phyloP scores from a whole-genome alignment of 306 rosid genomes.

The Inga laurina region DNA sequence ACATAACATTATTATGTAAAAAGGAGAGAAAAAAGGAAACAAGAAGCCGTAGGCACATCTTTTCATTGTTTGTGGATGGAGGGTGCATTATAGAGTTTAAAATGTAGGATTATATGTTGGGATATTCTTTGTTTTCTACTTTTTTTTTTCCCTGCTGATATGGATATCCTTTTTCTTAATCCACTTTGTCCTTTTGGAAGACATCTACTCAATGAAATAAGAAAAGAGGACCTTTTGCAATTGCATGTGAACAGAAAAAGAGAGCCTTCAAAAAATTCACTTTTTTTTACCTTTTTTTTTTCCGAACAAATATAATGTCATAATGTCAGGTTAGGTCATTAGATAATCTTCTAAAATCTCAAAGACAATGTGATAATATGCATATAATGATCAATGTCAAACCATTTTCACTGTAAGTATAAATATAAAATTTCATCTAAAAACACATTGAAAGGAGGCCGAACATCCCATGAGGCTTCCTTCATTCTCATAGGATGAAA shows the following conservation, averaged over 20 bases:
- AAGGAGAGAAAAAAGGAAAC: background rate
- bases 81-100: background rate
- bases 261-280: background rate
- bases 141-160: background rate
- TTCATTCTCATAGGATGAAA: background rate
- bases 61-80: constrained; percentile 2
- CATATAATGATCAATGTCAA: background rate
- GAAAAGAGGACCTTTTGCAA: background rate
- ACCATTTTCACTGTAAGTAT: background rate
- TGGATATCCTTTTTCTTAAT: background rate
- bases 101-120: background rate
- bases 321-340: background rate
- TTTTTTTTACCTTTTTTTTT: too few species aligned
- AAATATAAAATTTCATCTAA: background rate
- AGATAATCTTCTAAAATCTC: background rate
- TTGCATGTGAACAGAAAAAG: background rate
- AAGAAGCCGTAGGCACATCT: background rate
- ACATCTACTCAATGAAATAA: background rate
- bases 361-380: background rate
- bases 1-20: background rate
- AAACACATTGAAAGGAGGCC: background rate
- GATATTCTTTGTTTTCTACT: background rate
- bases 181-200: background rate
- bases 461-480: background rate
- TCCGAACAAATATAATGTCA: too few species aligned